Conservation (phyloP, 371 early-diverging fungal species). For the Mortierella sp. region DNA sequence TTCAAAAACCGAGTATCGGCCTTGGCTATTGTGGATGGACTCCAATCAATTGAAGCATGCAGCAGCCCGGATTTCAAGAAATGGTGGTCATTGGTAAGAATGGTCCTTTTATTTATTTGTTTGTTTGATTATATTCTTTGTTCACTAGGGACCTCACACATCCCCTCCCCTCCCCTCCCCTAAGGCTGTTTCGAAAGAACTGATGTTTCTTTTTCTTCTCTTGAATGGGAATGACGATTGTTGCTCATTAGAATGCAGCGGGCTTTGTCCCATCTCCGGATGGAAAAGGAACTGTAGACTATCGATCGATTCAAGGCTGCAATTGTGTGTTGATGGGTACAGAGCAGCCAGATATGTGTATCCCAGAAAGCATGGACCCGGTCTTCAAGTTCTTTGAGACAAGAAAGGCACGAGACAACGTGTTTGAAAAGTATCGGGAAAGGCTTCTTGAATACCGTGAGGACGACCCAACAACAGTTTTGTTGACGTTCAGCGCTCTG, state of each 20-base stretch:
- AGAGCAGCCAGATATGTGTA: constrained; percentile 17
- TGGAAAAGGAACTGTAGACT: constrained; percentile 23
- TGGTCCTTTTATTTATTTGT: background rate
- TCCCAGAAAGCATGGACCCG: constrained; percentile 22
- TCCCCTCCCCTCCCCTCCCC: background rate
- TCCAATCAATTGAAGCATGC: constrained; percentile 20
- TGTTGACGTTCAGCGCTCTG: constrained; percentile 12
- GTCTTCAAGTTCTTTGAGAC: constrained; percentile 26
- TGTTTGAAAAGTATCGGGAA: constrained; percentile 24
- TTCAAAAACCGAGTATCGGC: constrained; percentile 39
- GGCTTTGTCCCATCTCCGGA: constrained; percentile 22
- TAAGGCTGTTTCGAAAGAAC: background rate
- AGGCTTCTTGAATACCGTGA: constrained; percentile 2
- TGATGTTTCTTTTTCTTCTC: background rate
- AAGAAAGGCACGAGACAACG: constrained; percentile 22
- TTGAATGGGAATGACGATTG: background rate
- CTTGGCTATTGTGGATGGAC: constrained; percentile 26
- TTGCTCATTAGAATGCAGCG: constrained; percentile 20
- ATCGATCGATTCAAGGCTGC: constrained; percentile 12
- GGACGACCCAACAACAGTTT: constrained; percentile 33
- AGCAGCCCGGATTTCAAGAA: constrained; percentile 13
- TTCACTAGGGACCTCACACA: background rate
- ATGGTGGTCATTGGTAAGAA: constrained; percentile 38
- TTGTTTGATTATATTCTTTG: background rate
- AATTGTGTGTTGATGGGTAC: constrained; percentile 23